phyloP scores from a whole-genome alignment of 78 protist genomes.

The Speleostelium caveatum region DNA sequence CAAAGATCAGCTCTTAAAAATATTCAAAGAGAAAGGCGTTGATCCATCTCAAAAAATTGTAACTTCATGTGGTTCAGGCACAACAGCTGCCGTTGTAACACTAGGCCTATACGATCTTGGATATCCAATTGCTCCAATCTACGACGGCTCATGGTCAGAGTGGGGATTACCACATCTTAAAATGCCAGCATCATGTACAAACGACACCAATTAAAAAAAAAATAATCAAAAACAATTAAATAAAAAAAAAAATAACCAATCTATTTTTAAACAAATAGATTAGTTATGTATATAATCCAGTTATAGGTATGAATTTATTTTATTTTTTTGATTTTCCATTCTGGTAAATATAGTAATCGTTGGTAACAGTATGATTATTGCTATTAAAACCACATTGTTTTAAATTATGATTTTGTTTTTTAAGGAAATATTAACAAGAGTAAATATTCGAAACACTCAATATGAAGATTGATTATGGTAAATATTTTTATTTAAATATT shows the following conservation, averaged over 20 bases:
- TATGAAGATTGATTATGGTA: neutral
- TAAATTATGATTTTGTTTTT: too few species aligned
- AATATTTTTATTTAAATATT: too few species aligned
- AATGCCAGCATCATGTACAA: slow-evolving; percentile 36
- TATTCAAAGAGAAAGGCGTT: slow-evolving; percentile 52
- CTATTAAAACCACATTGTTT: too few species aligned
- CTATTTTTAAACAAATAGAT: too few species aligned
- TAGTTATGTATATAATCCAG: too few species aligned
- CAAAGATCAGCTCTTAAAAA: slow-evolving; percentile 6
- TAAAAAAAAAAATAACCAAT: too few species aligned
- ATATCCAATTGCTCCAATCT: slow-evolving; percentile 66
- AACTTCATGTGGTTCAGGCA: slow-evolving; percentile 82
- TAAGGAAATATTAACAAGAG: too few species aligned
- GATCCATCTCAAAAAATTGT: slow-evolving; percentile 16
- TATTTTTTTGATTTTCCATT: too few species aligned
- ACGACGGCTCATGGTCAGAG: slow-evolving; percentile 83
- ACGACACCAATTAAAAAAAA: neutral
- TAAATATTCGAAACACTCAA: too few species aligned
- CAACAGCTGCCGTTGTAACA: slow-evolving; percentile 60
- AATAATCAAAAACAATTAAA: neutral
- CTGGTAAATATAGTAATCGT: too few species aligned
- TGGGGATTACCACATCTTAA: slow-evolving; percentile 47
- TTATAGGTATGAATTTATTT: too few species aligned
- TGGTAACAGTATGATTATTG: too few species aligned
- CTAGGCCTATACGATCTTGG: slow-evolving; percentile 59